Base-by-base conservation (phyloP, 2,329 filamentous ascomycete genomes). In the Colletotrichum nymphaeae region DNA sequence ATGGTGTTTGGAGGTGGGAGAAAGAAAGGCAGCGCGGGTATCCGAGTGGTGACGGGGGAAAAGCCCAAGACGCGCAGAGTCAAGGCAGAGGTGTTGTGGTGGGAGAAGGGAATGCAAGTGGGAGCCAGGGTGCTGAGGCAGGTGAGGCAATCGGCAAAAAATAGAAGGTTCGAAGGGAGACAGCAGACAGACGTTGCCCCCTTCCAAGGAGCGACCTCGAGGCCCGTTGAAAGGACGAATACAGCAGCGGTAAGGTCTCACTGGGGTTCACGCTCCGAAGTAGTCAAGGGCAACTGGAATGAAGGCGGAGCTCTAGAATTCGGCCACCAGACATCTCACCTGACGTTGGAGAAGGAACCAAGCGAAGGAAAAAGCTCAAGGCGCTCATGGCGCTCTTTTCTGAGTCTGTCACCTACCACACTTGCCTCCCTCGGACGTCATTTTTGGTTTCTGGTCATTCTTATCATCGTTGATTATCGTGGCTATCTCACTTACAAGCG, bases 101-200 rank as follows among this genome's bases (percentile, higher is more conserved):
- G 35, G 46, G 35, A 65, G 62, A 37, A 37, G 60, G 71, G 71
- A 73, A 73, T 70, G 71, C 28, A 56, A 70, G 71, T 71, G 60
- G 67, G 37, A 46, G 55, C 22, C 59, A 24, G 35, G 32, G 46
- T 32, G 55, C 12, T 19, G 67, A 22, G 69, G 32, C 26, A 62
- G 46, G 49, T 28, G 60, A 73, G 56, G 70, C 46, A 56, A 65
- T 65, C 26, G 56, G 28, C 11, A 26, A 26, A n/a, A 60, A 70
- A 73, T 56, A 66, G 71, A 71, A 71, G 56, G 60, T 62, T 62
- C 28, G 67, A 71, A 73, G 71, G 71, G 71, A 73, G 24, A 24
- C 24, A 16, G 22, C 56, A 53, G 35, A 37, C 24, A 56, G 56
- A 66, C 22, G 71, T 71, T 70, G 60, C 70, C 66, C 59, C 70